Percentiles rank a stretch among this genome's conserved stretches.
Evolutionary conservation across 2,329 filamentous ascomycete species (phyloP).

Genomic region (Penicillium freii): DNA sequence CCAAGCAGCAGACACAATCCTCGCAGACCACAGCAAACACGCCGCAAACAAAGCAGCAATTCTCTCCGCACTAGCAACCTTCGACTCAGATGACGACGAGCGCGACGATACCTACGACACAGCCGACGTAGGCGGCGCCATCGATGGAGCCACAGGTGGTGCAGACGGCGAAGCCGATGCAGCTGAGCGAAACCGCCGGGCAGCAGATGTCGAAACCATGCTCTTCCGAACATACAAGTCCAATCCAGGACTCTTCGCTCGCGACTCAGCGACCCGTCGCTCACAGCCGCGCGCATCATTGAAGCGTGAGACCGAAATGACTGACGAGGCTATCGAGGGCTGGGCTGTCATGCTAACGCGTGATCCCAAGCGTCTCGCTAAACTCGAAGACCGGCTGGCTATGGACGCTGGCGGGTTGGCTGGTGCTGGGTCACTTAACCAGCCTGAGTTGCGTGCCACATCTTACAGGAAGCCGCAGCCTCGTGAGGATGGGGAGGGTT

Average conservation of each 20-base stretch:
- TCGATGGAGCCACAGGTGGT: conserved; percentile 59
- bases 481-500: conserved; percentile 45
- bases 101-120: conserved; percentile 95
- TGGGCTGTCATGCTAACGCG: conserved; percentile 85
- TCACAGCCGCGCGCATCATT: conserved; percentile 62
- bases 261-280: conserved; percentile 69
- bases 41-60: conserved; percentile 81
- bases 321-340: conserved; percentile 89
- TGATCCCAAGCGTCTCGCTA: conserved; percentile 65
- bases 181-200: conserved; percentile 46
- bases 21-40: conserved; percentile 60
- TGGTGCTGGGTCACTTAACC: conserved; percentile 43
- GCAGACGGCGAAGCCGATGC: conserved; percentile 54
- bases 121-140: conserved; percentile 83
- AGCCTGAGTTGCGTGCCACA: conserved; percentile 63
- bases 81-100: conserved; percentile 94
- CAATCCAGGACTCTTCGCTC: conserved; percentile 64
- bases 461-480: conserved; percentile 54
- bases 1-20: conserved; percentile 68
- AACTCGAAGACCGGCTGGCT: conserved; percentile 68
- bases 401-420: conserved; percentile 57
- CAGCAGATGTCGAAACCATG: conserved; percentile 59
- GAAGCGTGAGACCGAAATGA: conserved; percentile 78
- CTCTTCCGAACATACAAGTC: conserved; percentile 72
- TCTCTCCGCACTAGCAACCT: conserved; percentile 79